Percentiles rank a stretch among this genome's conserved stretches.
phyloP scores from a whole-genome alignment of 768 basidiomycete species.

The Suillus tomentosus region DNA sequence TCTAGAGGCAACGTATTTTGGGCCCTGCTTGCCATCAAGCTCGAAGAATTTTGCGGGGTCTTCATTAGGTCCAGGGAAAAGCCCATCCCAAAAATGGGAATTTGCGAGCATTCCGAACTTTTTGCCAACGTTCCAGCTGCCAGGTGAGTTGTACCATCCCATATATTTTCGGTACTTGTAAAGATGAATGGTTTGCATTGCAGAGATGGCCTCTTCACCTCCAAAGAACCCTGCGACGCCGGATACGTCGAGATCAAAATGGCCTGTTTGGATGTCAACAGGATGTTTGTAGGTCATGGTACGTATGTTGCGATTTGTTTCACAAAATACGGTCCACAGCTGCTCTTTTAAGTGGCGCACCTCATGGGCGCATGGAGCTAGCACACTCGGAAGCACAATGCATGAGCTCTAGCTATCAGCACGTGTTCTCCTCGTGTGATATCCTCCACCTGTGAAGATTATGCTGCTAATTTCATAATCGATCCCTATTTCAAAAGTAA shows the following conservation, averaged over 20 bases:
- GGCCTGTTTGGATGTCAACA: constrained; percentile 14
- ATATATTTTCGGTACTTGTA: constrained; percentile 31
- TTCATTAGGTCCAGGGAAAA: constrained; percentile 26
- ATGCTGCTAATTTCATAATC: background rate
- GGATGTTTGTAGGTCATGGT: constrained; percentile 17
- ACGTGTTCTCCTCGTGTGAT: background rate
- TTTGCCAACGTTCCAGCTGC: constrained; percentile 32
- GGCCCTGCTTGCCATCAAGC: constrained; percentile 29
- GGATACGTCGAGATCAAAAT: constrained; percentile 28
- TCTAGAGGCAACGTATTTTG: constrained; percentile 26
- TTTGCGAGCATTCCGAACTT: constrained; percentile 30
- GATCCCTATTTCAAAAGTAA: background rate
- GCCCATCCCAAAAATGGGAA: constrained; percentile 25
- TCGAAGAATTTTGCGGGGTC: constrained; percentile 26
- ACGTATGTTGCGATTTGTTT: background rate
- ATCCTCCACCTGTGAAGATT: background rate
- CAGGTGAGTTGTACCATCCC: constrained; percentile 39
- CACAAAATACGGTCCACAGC: background rate
- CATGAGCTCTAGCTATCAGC: background rate
- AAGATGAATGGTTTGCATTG: constrained; percentile 33
- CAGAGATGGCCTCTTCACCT: constrained; percentile 34
- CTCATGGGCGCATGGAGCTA: background rate
- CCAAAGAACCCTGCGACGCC: constrained; percentile 39
- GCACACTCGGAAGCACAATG: background rate
- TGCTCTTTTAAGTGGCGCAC: background rate